These are phyloP conservation scores for Crucibulum laeve DNA, from an alignment of 768 basidiomycete species.

Conservation along the genomic window DNA sequence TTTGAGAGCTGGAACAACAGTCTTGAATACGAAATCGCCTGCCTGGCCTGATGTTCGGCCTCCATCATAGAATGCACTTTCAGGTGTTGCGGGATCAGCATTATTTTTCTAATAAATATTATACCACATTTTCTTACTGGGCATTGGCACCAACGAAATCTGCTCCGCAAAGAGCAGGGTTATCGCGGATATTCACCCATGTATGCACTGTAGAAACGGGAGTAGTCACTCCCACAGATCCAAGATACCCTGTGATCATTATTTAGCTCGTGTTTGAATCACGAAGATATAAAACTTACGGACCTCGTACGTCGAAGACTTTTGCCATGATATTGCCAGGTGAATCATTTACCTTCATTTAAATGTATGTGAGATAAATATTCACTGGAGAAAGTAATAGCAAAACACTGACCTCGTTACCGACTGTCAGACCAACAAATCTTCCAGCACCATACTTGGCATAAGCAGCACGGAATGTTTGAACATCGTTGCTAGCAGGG, in stretches of 20 bases:
- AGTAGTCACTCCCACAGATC: slow-evolving; percentile 25
- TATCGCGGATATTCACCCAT: slow-evolving; percentile 28
- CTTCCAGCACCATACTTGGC: slow-evolving; percentile 23
- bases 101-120: not conserved
- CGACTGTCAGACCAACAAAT: slow-evolving; percentile 30
- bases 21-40: slow-evolving; percentile 34
- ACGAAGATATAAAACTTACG: not conserved
- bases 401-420: slow-evolving; percentile 26
- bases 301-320: slow-evolving; percentile 30
- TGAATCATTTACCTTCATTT: slow-evolving; percentile 21
- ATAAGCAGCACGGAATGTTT: slow-evolving; percentile 26
- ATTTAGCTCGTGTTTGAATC: not conserved
- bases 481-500: slow-evolving; percentile 28
- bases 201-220: slow-evolving; percentile 33
- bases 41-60: slow-evolving; percentile 23
- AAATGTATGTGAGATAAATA: not conserved
- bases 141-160: slow-evolving; percentile 37
- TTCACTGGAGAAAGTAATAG: not conserved
- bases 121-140: slow-evolving; percentile 17
- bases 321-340: slow-evolving; percentile 28
- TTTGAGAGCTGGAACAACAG: slow-evolving; percentile 29
- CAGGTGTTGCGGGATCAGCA: not conserved
- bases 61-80: slow-evolving; percentile 32
- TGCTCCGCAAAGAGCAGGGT: slow-evolving; percentile 26
- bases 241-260: slow-evolving; percentile 20